Evolutionary conservation across 345 rosid species (phyloP), one percentile per base, ranked within the genome.

Genomic region (Heritiera littoralis): DNA sequence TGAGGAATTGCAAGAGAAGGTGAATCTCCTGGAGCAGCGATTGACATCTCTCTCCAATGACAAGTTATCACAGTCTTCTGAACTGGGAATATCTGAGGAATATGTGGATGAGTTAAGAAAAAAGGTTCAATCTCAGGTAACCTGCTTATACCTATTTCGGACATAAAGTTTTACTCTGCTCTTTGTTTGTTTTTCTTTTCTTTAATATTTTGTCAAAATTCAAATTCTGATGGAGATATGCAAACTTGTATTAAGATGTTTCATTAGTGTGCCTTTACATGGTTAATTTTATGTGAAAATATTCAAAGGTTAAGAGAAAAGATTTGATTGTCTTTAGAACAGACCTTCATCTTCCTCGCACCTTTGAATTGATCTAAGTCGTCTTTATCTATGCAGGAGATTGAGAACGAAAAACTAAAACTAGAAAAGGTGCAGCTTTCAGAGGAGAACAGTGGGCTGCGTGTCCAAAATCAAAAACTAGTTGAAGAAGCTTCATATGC

Each of bases 401-500:
- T 91, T 65, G 93, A 92, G 86, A 96, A 92, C 41, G 98, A 94
- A 82, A 89, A 87, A 80, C 80, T 97, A 73, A 97, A 94, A 89
- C 85, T 89, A 48, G 98, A 91, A 78, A 96, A 88, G 7, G 93
- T 94, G 30, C 94, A 91, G 79, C 89, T 94, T 63, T 87, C 92
- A 43, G 99, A 97, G 80, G 98, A 97, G 80, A 94, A 93, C 65
- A 92, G 98, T 79, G 99, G 97, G 23, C 83, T 94, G 74, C 88
- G 79, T 66, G 94, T 92, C 73, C 98, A 94, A 83, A 94, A 94
- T 71, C 96, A 92, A 81, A 97, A 93, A 83, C 82, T 97, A 80
- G 92, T 94, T 61, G 98, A 94, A 88, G 99, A 97, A 86, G 93
- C 98, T 80, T 93, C 97, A 79, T 97, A 97, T 80, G 98, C 98